Conservation (phyloP, 2,329 filamentous ascomycete genomes). For the Tolypocladium pustulatum region DNA sequence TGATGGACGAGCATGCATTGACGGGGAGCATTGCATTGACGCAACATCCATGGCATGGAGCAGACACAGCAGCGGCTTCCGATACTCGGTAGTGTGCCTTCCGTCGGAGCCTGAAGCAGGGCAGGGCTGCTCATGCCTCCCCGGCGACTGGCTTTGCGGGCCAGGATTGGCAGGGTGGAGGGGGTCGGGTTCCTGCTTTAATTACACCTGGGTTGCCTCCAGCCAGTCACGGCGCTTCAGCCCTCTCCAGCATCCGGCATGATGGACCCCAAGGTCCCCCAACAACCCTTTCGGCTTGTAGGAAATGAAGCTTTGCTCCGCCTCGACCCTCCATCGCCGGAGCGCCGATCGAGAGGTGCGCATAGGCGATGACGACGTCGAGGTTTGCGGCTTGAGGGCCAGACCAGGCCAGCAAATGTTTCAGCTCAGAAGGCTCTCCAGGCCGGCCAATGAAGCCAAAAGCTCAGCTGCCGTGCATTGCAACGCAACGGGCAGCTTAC, state of each 20-base stretch:
- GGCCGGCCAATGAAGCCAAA: not conserved
- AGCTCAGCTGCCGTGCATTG: not conserved
- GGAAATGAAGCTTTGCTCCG: not conserved
- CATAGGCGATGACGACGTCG: not conserved
- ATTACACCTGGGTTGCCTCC: not conserved
- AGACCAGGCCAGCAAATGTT: not conserved
- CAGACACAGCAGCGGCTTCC: not conserved
- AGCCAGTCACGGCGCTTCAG: not conserved
- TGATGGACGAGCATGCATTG: not conserved
- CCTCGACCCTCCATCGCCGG: not conserved
- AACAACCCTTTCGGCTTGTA: not conserved
- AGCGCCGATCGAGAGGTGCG: not conserved
- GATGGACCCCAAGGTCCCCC: not conserved
- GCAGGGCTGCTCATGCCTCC: not conserved
- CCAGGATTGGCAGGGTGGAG: not conserved
- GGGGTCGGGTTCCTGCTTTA: not conserved
- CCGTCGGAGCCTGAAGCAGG: not conserved
- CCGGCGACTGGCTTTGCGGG: not conserved
- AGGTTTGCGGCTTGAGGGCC: not conserved
- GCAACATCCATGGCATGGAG: not conserved
- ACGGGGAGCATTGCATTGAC: not conserved
- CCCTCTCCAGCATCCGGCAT: not conserved
- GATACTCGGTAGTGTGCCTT: not conserved
- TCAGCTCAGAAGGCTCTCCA: not conserved
- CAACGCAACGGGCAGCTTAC: not conserved